These are phyloP conservation scores for Hermanozyma aechmeae DNA, from an alignment of 805 yeast species.

Conservation along the genomic window DNA sequence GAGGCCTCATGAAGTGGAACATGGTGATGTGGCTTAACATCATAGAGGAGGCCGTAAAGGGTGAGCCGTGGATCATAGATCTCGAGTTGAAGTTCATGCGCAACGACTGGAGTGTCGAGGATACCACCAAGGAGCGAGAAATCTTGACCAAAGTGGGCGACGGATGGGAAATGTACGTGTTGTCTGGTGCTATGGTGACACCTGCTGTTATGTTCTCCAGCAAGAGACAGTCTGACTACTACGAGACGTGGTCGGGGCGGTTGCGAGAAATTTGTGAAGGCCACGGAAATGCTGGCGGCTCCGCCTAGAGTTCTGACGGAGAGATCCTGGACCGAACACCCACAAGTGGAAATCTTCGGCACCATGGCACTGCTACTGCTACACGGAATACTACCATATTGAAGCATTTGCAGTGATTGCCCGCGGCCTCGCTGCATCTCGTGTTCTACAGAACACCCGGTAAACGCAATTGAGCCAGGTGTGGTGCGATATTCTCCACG, in stretches of 20 bases:
- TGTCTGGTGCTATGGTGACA: slow-evolving; percentile 26
- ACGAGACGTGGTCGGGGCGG: slow-evolving; percentile 20
- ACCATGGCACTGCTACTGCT: no score
- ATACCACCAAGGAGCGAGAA: slow-evolving; percentile 15
- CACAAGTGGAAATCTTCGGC: no score
- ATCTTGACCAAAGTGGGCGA: slow-evolving; percentile 19
- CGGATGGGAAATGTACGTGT: slow-evolving; percentile 21
- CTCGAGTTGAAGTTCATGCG: slow-evolving; percentile 37
- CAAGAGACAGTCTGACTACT: slow-evolving; percentile 20
- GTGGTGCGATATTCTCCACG: no score
- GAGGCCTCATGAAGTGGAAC: slow-evolving; percentile 40
- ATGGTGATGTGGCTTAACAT: slow-evolving; percentile 44
- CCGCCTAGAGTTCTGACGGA: no score
- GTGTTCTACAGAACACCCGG: no score
- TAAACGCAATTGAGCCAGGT: no score
- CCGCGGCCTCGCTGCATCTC: no score
- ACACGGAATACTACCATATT: no score
- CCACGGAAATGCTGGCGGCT: no score
- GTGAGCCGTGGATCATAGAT: slow-evolving; percentile 54
- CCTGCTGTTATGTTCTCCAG: slow-evolving; percentile 21
- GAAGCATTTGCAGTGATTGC: no score
- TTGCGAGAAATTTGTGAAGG: no score
- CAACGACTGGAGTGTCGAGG: slow-evolving; percentile 16
- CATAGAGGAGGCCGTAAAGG: slow-evolving; percentile 44
- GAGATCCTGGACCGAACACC: no score